Percentiles rank a stretch among this genome's conserved stretches.
Conservation (phyloP, 192 early-diverging fungal genomes). For the Podila minutissima region DNA sequence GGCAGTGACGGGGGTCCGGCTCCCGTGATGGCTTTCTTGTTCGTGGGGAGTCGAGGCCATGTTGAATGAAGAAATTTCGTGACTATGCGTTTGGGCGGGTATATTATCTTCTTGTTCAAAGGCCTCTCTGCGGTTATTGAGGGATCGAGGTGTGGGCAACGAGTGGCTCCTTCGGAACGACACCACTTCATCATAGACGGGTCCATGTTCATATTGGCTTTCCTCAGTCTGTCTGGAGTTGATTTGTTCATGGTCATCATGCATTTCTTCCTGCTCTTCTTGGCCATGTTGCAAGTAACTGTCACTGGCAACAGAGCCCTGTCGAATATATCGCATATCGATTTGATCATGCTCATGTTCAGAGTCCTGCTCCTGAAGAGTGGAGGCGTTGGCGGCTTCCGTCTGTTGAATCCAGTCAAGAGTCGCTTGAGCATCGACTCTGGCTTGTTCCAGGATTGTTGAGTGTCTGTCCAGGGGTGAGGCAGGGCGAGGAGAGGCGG, state of each 20-base stretch:
- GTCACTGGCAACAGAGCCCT: background rate
- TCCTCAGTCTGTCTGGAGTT: background rate
- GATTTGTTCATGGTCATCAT: background rate
- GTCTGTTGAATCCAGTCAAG: constrained; percentile 30
- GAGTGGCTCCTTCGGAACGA: background rate
- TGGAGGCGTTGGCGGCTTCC: background rate
- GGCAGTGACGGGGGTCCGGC: constrained; percentile 7
- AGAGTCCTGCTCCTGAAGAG: background rate
- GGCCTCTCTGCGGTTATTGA: background rate
- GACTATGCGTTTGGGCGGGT: background rate
- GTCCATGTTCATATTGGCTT: background rate
- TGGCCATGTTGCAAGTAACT: background rate
- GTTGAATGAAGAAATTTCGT: background rate
- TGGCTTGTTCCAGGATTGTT: background rate
- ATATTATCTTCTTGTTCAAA: background rate
- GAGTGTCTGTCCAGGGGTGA: background rate
- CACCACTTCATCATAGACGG: background rate
- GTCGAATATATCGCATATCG: background rate
- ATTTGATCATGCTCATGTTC: background rate
- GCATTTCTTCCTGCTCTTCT: background rate
- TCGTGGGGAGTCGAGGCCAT: background rate
- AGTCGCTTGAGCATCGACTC: constrained; percentile 3
- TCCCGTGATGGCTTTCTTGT: background rate
- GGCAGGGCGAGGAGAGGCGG: background rate
- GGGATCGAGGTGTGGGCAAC: background rate